These are phyloP conservation scores for Botrytis deweyae DNA, from an alignment of 2,329 filamentous ascomycete species.

Conservation along the genomic window DNA sequence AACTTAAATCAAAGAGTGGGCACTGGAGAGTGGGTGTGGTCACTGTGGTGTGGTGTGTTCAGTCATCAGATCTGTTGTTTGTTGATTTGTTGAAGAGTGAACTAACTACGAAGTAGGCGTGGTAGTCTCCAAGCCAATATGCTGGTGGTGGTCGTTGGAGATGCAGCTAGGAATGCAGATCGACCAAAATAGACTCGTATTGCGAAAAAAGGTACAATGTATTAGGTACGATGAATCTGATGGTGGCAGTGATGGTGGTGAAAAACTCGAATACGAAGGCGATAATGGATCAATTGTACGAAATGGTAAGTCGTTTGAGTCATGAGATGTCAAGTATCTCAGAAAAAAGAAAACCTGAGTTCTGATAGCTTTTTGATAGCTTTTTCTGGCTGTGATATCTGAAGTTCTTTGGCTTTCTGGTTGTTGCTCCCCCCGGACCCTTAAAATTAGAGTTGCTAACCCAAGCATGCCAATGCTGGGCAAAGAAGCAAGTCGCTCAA, in stretches of 20 bases:
- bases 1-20: neutral
- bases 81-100: neutral
- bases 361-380: neutral
- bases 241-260: neutral
- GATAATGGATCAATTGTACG: neutral
- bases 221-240: neutral
- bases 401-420: neutral
- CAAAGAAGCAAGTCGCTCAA: neutral
- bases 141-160: neutral
- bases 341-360: neutral
- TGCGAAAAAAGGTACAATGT: neutral
- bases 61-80: neutral
- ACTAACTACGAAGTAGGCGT: neutral
- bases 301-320: neutral
- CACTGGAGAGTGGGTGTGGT: neutral
- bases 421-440: neutral
- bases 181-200: conserved; percentile 14
- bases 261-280: neutral
- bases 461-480: neutral
- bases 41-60: neutral
- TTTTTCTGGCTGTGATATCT: neutral
- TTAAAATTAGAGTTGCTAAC: neutral
- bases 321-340: neutral
- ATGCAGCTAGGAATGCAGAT: conserved; percentile 2
- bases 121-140: neutral